Base-by-base conservation (phyloP, 2,329 filamentous ascomycete species). In the Bipolaris zeicola region DNA sequence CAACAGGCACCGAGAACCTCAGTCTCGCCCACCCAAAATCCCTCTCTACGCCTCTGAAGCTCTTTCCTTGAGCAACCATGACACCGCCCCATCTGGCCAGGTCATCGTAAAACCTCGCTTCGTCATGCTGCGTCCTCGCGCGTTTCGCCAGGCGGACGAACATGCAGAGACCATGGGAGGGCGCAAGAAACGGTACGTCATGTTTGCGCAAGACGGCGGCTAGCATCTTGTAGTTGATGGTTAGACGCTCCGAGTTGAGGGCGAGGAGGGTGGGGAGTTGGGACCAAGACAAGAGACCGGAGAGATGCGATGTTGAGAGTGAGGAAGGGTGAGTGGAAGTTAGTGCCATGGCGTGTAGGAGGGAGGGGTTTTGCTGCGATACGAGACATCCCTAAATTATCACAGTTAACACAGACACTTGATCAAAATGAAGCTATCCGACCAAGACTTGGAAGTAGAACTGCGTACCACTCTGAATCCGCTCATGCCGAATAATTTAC, bases 1-100 rank as follows among this genome's bases (percentile, higher is more conserved):
- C 52, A 14, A 70, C 10, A 5, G 57, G 66, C 18, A 70, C 41
- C 1, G 62, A 62, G 37, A 74, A 71, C 18, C 64, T 51, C 31
- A 74, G 56, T 42, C 71, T 62, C 13, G 61, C 63, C 71, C 71
- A 74, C 2, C 71, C 71, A 61, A 52, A 66, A 38, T 71, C 64
- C n/a, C 50, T 59, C 26, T 73, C 66, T 1, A 69, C 65, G 1
- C 69, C 71, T 7, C 54, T 66, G 50, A 64, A 70, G 1, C 53
- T 46, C 11, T 49, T 51, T 1, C 68, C 68, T 4, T 55, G 60
- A 2, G 62, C 57, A 5, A 71, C 58, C 8, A 46, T 51, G 1
- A 73, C 54, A n/a, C 62, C 41, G 1, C 24, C 50, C 14, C 24
- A 8, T 1, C 48, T 37, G 1, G 54, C 62, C 44, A 73, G 44